Evolutionary conservation across 495 filamentous ascomycete species (phyloP).

Genomic region (Letharia lupina): DNA sequence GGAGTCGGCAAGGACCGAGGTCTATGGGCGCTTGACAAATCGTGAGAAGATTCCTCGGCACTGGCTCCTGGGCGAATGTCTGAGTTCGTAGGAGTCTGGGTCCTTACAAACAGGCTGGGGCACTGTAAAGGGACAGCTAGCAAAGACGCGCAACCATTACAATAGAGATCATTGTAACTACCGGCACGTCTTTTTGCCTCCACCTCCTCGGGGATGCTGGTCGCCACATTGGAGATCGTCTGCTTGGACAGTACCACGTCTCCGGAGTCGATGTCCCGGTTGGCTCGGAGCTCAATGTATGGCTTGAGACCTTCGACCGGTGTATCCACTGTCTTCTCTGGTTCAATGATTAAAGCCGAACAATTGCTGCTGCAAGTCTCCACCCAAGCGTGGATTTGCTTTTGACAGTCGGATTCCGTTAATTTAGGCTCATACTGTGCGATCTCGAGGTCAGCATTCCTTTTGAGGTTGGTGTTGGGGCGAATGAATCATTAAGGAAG

Average conservation of each 20-base stretch:
- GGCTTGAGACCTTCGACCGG: neutral
- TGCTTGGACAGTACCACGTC: slow-evolving; percentile 3
- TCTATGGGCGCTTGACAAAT: neutral
- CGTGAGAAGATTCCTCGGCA: neutral
- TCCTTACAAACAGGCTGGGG: neutral
- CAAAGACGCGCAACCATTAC: slow-evolving; percentile 7
- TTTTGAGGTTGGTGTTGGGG: neutral
- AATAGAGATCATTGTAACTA: neutral
- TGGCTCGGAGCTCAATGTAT: slow-evolving; percentile 6
- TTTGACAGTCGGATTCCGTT: neutral
- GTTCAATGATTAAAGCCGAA: neutral
- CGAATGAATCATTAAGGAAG: neutral
- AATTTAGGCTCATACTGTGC: neutral
- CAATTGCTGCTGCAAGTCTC: neutral
- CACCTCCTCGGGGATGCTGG: slow-evolving; percentile 5
- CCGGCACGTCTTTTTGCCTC: neutral
- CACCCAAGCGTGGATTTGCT: neutral
- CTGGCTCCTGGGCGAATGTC: neutral
- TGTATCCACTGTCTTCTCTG: neutral
- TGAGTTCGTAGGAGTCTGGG: neutral
- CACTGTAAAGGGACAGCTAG: neutral
- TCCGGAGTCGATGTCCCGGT: slow-evolving; percentile 3
- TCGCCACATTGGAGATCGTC: neutral
- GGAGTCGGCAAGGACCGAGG: neutral
- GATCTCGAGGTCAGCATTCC: neutral